These are phyloP conservation scores for Lasiodiplodia sp. DNA, from an alignment of 2,329 filamentous ascomycete genomes.

Conservation along the genomic window DNA sequence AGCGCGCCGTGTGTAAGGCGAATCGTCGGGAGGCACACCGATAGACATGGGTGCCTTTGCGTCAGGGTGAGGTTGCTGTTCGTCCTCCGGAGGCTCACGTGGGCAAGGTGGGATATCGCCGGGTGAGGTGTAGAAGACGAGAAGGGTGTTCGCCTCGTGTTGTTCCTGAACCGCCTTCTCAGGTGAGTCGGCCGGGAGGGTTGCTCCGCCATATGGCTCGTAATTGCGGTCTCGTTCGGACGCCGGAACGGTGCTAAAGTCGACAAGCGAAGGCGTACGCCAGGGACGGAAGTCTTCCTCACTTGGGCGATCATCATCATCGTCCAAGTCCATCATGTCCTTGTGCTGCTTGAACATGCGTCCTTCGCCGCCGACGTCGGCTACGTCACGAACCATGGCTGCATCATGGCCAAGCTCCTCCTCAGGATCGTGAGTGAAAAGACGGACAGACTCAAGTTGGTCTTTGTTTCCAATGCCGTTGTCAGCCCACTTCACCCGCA, in stretches of 20 bases:
- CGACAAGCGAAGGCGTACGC: conserved; percentile 46
- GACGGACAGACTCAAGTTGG: conserved; percentile 70
- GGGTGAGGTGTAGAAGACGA: conserved; percentile 55
- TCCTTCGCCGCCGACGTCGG: conserved; percentile 72
- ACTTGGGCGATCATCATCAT: conserved; percentile 65
- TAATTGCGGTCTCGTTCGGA: conserved; percentile 55
- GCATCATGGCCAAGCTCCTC: conserved; percentile 73
- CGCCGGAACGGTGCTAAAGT: conserved; percentile 51
- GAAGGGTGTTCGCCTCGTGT: conserved; percentile 55
- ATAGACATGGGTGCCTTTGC: conserved; percentile 43
- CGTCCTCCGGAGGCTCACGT: conserved; percentile 51
- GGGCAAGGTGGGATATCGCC: conserved; percentile 57
- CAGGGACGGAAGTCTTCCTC: conserved; percentile 50
- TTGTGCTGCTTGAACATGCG: conserved; percentile 63
- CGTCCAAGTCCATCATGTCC: conserved; percentile 70
- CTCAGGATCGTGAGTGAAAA: conserved; percentile 75
- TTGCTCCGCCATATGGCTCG: conserved; percentile 54
- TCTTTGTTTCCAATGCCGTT: conserved; percentile 67
- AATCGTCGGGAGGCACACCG: conserved; percentile 44
- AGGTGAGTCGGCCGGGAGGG: conserved; percentile 47
- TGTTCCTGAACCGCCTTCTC: conserved; percentile 54
- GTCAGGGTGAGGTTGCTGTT: conserved; percentile 33
- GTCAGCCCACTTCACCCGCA: conserved; percentile 75
- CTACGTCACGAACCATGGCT: conserved; percentile 74
- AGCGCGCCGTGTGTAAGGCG: conserved; percentile 35